These are phyloP conservation scores for Melampsora americana DNA, from an alignment of 1,284 basidiomycete species.

Conservation along the genomic window DNA sequence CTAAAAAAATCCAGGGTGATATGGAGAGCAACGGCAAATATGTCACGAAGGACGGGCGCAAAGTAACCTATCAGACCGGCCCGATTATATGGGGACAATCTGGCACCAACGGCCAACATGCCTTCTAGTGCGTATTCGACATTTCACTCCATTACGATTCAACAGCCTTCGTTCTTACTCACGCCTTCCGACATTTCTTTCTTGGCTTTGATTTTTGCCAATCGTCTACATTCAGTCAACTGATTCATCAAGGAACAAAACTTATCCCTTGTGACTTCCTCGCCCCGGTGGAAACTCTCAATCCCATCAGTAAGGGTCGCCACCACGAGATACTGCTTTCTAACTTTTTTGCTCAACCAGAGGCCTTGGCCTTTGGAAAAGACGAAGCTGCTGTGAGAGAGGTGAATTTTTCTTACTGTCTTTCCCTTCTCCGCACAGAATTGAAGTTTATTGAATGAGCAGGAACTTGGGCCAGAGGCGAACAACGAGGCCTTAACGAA, in stretches of 20 bases:
- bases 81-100: conserved; percentile 99
- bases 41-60: conserved; percentile 85
- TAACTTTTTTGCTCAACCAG: conserved; percentile 97
- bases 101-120: conserved; percentile 73
- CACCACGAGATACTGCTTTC: conserved; percentile 96
- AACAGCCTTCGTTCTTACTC: too few relatives aligned
- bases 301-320: conserved; percentile 69
- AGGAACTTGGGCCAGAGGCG: conserved; percentile 71
- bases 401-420: not conserved
- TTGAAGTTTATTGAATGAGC: not conserved
- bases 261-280: conserved; percentile 70
- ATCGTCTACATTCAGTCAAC: conserved; percentile 54
- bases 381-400: conserved; percentile 76
- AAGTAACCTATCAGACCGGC: conserved; percentile 93
- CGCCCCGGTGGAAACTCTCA: conserved; percentile 87
- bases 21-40: conserved; percentile 99
- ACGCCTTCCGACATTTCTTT: too few relatives aligned
- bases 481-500: conserved; percentile 80
- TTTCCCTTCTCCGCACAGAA: not conserved
- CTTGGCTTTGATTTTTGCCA: conserved; percentile 92
- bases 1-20: conserved; percentile 64
- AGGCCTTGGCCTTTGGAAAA: conserved; percentile 96
- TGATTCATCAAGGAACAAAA: conserved; percentile 50
- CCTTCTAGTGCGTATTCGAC: conserved; percentile 27
- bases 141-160: not conserved